phyloP scores from a whole-genome alignment of 1,139 yeast genomes.

The Candida tetrigidarum region DNA sequence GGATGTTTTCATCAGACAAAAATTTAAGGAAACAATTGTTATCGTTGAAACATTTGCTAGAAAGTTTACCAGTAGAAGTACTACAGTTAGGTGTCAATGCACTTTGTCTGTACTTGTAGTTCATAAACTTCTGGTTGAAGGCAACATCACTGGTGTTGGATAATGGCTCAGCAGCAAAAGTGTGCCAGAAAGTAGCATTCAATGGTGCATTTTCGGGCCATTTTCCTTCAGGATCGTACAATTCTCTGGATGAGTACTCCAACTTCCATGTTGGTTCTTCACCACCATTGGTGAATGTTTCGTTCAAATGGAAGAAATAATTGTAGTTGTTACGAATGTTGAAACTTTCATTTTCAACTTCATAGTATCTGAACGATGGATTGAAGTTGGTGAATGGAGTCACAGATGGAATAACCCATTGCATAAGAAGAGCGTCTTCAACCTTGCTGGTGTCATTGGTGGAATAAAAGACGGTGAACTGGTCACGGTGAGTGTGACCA shows the following conservation, averaged over 20 bases:
- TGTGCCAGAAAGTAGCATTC: conserved; percentile 63
- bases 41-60: conserved; percentile 1
- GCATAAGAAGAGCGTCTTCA: conserved; percentile 53
- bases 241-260: conserved; percentile 57
- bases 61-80: neutral
- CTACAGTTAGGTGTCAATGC: conserved; percentile 28
- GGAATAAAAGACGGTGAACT: conserved; percentile 60
- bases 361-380: conserved; percentile 77
- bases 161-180: conserved; percentile 36
- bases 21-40: conserved; percentile 2
- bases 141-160: conserved; percentile 36
- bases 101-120: conserved; percentile 53
- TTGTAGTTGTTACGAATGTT: conserved; percentile 62
- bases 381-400: conserved; percentile 63
- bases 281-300: conserved; percentile 50
- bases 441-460: conserved; percentile 31
- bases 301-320: conserved; percentile 55
- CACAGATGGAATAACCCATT: conserved; percentile 69
- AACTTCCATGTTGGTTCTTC: conserved; percentile 58
- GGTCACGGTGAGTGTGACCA: conserved; percentile 76
- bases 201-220: conserved; percentile 58
- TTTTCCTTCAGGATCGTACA: conserved; percentile 44
- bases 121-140: conserved; percentile 50
- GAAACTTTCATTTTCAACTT: conserved; percentile 65
- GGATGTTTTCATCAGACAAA: neutral